Conservation (phyloP, 352 stramenopile genomes). For the Globisporangium splendens region DNA sequence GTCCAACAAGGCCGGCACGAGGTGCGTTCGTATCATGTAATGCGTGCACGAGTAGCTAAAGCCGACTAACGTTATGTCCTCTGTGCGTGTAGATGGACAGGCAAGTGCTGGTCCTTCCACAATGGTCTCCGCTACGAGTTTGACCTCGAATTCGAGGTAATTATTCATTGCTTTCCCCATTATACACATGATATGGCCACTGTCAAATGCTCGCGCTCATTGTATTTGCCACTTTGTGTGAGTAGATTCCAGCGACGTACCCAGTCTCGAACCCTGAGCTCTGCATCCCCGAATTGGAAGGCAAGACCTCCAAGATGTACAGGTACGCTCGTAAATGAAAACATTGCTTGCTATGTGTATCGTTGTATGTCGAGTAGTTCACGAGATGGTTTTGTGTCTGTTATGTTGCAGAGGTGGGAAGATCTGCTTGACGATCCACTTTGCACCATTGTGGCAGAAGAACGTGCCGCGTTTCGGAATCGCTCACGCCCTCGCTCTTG, state of each 20-base stretch:
- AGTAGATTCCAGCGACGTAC: slow-evolving; percentile 73
- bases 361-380: too few species aligned
- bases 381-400: not conserved
- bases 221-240: too few species aligned
- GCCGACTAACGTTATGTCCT: not conserved
- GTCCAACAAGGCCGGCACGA: slow-evolving; percentile 77
- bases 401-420: slow-evolving; percentile 55
- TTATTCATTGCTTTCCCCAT: too few species aligned
- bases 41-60: too few species aligned
- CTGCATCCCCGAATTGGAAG: slow-evolving; percentile 84
- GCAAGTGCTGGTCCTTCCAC: slow-evolving; percentile 88
- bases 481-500: slow-evolving; percentile 79
- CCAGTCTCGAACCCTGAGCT: slow-evolving; percentile 80
- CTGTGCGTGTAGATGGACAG: slow-evolving; percentile 44
- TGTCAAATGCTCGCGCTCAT: too few species aligned
- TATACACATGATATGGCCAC: too few species aligned
- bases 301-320: slow-evolving; percentile 92
- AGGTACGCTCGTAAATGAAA: slow-evolving; percentile 20
- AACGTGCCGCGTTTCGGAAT: slow-evolving; percentile 87
- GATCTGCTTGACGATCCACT: slow-evolving; percentile 88
- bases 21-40: slow-evolving; percentile 16
- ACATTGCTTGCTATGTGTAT: not conserved
- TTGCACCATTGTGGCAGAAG: slow-evolving; percentile 87
- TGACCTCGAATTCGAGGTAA: slow-evolving; percentile 77
- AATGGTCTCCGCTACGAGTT: slow-evolving; percentile 87